Evolutionary conservation across 345 rosid genomes (phyloP).

Genomic region (Populus ilicifolia): DNA sequence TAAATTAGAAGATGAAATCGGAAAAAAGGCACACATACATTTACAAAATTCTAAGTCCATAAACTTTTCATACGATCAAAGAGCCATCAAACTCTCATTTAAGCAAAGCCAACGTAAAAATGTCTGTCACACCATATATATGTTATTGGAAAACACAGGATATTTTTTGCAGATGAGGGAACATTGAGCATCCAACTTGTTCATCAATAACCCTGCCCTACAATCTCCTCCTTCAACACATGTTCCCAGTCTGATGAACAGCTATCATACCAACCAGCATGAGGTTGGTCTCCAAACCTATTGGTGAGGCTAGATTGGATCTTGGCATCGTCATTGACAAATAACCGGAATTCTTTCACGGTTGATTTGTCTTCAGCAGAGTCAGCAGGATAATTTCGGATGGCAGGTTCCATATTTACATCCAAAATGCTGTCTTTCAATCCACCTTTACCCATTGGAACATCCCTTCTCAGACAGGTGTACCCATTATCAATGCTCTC

Average conservation of each 20-base stretch:
- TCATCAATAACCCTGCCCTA: conserved; percentile 26
- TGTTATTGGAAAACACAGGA: neutral
- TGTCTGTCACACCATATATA: neutral
- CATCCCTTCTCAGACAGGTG: conserved; percentile 14
- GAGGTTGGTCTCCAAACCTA: conserved; percentile 21
- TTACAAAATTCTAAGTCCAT: neutral
- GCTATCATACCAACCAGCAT: conserved; percentile 34
- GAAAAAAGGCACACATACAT: neutral
- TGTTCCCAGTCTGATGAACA: conserved; percentile 76
- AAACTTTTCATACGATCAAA: neutral
- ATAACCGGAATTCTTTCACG: conserved; percentile 20
- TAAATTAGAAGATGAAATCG: neutral
- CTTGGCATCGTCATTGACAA: conserved; percentile 18
- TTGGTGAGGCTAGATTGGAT: neutral
- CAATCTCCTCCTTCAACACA: conserved; percentile 53
- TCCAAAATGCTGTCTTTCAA: conserved; percentile 8
- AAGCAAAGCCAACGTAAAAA: neutral
- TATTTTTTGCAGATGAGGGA: neutral
- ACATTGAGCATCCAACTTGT: neutral
- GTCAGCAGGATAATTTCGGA: neutral
- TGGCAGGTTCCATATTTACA: conserved; percentile 4
- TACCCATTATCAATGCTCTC: conserved; percentile 17
- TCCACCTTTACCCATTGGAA: neutral
- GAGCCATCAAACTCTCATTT: neutral
- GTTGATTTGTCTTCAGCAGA: conserved; percentile 9